Evolutionary conservation across 352 stramenopile species (phyloP), one percentile per base, ranked within the genome.

Genomic region (Pythium coloratum): DNA sequence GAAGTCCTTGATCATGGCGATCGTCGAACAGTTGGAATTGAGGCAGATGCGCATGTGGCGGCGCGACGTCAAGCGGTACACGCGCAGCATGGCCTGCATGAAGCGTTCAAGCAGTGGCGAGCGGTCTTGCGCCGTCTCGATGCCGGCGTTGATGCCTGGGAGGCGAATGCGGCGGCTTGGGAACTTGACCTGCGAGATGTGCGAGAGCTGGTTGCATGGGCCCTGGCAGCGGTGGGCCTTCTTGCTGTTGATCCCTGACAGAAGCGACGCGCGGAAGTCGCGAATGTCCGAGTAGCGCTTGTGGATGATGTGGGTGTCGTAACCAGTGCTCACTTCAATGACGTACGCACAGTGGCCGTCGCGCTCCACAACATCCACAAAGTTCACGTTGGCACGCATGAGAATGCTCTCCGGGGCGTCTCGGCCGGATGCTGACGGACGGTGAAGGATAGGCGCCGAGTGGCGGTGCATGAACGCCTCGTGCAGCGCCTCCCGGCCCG

Each of bases 281-380:
- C 80, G 77, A 66, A 91, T 85, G 56, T 89, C 76, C 49, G 80
- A 89, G 69, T 75, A 91, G 46, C 83, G 77, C 70, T 82, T 87
- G 53, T 78, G 69, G 32, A 90, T 51, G 34, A 81, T 72, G 49
- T 86, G 90, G 38, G 77, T 70, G 57, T 84, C 77, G 30, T 51
- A 58, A 32, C 71, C 75, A 30, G 82, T 86, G 49, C 83, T 67
- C 20, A 91, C 77, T 10, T 87, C 72, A 55, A 90, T 50, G 34
- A 72, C 64, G 70, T 81, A 91, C 16, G 67, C 69, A 49, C 80
- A 86, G 67, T 88, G 76, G 53, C 63, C 67, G 60, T 66, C 40
- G 2, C 59, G 55, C 24, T 66, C 69, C 20, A 67, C 72, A 57
- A 91, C 74, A 18, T 75, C 81, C 53, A 86, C 33, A 57, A 91